Conservation (phyloP, 257 asterid genomes). For the Scutellaria galericulata region DNA sequence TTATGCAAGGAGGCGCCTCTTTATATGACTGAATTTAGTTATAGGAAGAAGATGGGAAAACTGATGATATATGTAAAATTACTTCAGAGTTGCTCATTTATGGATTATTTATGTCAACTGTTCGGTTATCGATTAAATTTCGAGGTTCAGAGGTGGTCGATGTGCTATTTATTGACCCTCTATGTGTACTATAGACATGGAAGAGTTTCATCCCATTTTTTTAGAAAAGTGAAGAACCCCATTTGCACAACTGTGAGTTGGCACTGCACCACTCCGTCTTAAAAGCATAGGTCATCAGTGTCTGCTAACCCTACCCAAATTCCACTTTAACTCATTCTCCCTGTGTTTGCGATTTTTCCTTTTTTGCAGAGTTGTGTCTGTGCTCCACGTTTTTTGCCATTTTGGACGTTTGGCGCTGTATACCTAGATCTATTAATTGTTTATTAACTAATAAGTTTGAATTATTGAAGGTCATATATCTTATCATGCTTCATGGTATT, state of each 20-base stretch:
- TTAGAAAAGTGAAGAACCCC: conserved; percentile 25
- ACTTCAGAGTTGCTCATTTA: conserved; percentile 15
- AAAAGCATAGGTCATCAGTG: neutral
- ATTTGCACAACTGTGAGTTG: conserved; percentile 16
- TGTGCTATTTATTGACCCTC: conserved; percentile 13
- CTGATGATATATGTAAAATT: conserved; percentile 28
- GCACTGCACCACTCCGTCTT: conserved; percentile 19
- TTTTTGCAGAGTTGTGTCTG: neutral
- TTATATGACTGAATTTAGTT: conserved; percentile 8
- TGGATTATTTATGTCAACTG: neutral
- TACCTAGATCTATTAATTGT: conserved; percentile 20
- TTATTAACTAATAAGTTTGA: neutral
- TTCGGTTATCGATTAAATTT: neutral
- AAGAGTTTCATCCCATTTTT: conserved; percentile 16
- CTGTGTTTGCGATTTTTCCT: neutral
- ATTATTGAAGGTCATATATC: conserved; percentile 16
- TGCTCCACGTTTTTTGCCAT: conserved; percentile 14
- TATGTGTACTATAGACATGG: neutral
- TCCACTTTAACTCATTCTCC: conserved; percentile 1
- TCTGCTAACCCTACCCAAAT: conserved; percentile 4
- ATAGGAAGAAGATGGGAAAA: conserved; percentile 21
- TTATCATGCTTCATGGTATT: conserved; percentile 37
- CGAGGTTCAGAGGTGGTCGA: conserved; percentile 24
- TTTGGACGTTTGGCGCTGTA: conserved; percentile 22
- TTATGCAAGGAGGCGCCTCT: neutral